Evolutionary conservation across 2,329 filamentous ascomycete species (phyloP).

Genomic region (Emmonsiellopsis sp.): DNA sequence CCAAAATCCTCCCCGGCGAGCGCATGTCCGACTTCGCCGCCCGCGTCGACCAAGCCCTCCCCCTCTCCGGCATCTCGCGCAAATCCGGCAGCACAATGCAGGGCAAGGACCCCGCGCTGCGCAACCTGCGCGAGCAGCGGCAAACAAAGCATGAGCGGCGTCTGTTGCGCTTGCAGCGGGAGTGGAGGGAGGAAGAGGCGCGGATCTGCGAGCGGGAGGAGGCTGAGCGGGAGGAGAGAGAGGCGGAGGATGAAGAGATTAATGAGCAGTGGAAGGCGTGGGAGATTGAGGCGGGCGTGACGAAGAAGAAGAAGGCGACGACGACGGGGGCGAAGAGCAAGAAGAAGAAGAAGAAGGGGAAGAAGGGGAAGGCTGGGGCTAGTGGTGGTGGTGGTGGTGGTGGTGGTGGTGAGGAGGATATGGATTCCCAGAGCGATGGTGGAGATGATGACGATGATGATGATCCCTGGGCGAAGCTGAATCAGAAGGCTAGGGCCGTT

Average conservation of each 20-base stretch:
- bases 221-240: conserved; percentile 61
- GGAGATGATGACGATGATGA: conserved; percentile 26
- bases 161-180: conserved; percentile 51
- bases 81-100: conserved; percentile 36
- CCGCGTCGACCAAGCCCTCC: conserved; percentile 76
- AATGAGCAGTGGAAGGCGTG: conserved; percentile 56
- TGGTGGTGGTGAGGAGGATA: conserved; percentile 28
- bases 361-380: conserved; percentile 45
- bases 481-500: conserved; percentile 52
- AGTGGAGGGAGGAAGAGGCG: conserved; percentile 48
- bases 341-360: conserved; percentile 58
- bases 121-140: conserved; percentile 43
- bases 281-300: conserved; percentile 44
- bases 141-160: conserved; percentile 76
- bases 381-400: conserved; percentile 35
- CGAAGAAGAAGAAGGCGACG: conserved; percentile 46
- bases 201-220: conserved; percentile 62
- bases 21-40: conserved; percentile 69
- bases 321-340: conserved; percentile 51
- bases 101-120: conserved; percentile 11
- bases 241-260: conserved; percentile 53
- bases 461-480: conserved; percentile 70
- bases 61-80: conserved; percentile 59
- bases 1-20: conserved; percentile 75
- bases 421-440: conserved; percentile 32